Evolutionary conservation across 139 green algal species (phyloP).

Genomic region (Desmodesmus armatus): DNA sequence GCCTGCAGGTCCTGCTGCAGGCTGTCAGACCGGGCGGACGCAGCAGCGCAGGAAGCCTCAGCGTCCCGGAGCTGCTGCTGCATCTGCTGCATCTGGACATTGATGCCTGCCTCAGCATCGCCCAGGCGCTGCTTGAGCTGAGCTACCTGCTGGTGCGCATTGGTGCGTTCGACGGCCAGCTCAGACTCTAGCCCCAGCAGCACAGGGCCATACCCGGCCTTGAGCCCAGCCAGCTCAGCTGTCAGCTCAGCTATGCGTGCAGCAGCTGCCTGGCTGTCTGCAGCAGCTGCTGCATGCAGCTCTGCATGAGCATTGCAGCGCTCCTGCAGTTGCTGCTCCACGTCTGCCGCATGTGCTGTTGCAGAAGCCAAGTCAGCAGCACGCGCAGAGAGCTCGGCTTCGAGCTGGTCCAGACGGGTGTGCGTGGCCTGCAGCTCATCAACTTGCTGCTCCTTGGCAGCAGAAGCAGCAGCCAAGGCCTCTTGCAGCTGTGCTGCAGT

Average conservation of each 20-base stretch:
- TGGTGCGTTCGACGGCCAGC: not conserved
- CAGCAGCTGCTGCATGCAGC: too few relatives aligned
- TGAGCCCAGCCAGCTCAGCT: slow-evolving; percentile 13
- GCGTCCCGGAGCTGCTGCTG: slow-evolving; percentile 5
- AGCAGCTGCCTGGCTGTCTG: not conserved
- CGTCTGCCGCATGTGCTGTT: not conserved
- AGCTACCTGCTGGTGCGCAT: not conserved
- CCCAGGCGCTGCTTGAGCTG: slow-evolving; percentile 1
- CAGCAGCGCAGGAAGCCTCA: not conserved
- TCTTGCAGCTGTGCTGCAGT: not conserved
- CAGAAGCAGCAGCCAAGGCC: not conserved
- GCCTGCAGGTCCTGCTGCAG: not conserved
- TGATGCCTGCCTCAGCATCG: not conserved
- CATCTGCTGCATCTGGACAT: slow-evolving; percentile 5
- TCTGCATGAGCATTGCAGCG: not conserved
- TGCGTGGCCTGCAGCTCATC: not conserved
- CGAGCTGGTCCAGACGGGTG: not conserved
- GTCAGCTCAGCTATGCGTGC: not conserved
- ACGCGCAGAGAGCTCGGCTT: slow-evolving; percentile 1
- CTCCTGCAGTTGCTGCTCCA: not conserved
- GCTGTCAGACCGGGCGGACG: not conserved
- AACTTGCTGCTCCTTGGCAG: not conserved
- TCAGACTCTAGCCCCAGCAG: slow-evolving; percentile 12
- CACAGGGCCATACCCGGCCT: not conserved
- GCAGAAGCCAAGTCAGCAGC: too few relatives aligned